These are phyloP conservation scores for Helotiales sp. DNA, from an alignment of 2,329 filamentous ascomycete genomes.

Conservation along the genomic window DNA sequence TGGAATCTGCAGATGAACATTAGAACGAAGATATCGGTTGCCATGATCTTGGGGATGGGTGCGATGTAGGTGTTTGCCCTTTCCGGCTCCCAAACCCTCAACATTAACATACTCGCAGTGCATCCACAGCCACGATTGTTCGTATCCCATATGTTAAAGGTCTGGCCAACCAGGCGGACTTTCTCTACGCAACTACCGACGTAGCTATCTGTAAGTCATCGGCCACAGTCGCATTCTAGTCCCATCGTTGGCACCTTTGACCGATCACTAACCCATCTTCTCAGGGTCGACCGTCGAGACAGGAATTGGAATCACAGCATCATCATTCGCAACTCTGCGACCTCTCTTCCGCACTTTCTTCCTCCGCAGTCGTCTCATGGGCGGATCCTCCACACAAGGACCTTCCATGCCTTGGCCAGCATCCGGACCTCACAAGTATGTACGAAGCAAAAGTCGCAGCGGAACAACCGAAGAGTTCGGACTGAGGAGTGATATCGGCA, in stretches of 20 bases:
- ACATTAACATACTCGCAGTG: constrained; percentile 38
- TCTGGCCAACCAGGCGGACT: constrained; percentile 45
- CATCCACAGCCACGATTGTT: constrained; percentile 49
- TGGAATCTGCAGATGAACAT: constrained; percentile 49
- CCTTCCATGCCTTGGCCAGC: constrained; percentile 17
- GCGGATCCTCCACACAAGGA: constrained; percentile 19
- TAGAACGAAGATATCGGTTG: constrained; percentile 46
- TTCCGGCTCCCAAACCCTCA: background rate
- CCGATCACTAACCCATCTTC: background rate
- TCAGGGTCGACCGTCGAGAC: constrained; percentile 49
- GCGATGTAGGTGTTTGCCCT: constrained; percentile 44
- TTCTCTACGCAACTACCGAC: constrained; percentile 48
- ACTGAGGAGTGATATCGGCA: constrained; percentile 29
- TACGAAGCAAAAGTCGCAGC: constrained; percentile 18
- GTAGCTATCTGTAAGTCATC: constrained; percentile 44
- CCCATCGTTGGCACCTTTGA: background rate
- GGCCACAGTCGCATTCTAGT: background rate
- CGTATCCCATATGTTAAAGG: constrained; percentile 49
- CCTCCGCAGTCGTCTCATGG: constrained; percentile 20
- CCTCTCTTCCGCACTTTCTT: constrained; percentile 43
- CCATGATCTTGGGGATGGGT: constrained; percentile 42
- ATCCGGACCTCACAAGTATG: constrained; percentile 21
- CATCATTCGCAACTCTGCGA: constrained; percentile 48
- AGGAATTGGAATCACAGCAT: constrained; percentile 48
- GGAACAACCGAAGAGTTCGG: constrained; percentile 21